A percentile compares a stretch with the other conserved stretches of the same genome.
These are phyloP conservation scores for Cynanchum wilfordii DNA, from an alignment of 257 asterid genomes.

Conservation along the genomic window DNA sequence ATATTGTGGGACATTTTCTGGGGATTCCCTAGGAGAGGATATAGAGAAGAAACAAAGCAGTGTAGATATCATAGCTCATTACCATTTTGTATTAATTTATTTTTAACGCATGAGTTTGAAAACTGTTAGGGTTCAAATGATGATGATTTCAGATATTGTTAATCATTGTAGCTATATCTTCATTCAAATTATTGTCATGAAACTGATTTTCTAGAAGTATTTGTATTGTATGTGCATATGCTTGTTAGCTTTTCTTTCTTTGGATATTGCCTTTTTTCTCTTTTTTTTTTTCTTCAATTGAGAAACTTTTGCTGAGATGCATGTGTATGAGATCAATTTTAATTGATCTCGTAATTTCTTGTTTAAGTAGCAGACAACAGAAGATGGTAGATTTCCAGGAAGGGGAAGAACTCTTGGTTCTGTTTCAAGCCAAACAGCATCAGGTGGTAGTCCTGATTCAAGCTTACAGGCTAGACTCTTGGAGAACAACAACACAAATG, in stretches of 20 bases:
- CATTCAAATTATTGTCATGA: background rate
- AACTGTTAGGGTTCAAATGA: background rate
- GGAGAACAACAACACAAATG: conserved; percentile 38
- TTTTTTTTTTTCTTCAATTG: background rate
- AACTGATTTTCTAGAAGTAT: conserved; percentile 2
- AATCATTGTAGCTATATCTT: background rate
- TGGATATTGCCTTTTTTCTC: background rate
- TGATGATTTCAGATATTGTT: background rate
- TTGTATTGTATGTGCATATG: background rate
- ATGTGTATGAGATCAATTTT: background rate
- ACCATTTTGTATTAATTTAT: background rate
- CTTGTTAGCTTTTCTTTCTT: background rate
- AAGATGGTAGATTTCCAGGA: conserved; percentile 79
- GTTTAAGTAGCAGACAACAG: conserved; percentile 39
- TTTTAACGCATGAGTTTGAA: background rate
- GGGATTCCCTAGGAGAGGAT: background rate
- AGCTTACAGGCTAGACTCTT: conserved; percentile 73
- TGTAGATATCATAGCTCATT: background rate
- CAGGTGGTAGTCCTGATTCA: conserved; percentile 49
- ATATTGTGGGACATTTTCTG: background rate
- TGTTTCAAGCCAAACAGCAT: conserved; percentile 21
- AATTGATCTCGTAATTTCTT: conserved; percentile 14
- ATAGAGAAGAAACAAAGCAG: background rate
- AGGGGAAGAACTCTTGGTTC: conserved; percentile 67
- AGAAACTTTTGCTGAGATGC: background rate